Percentiles rank a stretch among this genome's conserved stretches.
Evolutionary conservation across 2,329 filamentous ascomycete genomes (phyloP).

Genomic region (Colletotrichum sp.): DNA sequence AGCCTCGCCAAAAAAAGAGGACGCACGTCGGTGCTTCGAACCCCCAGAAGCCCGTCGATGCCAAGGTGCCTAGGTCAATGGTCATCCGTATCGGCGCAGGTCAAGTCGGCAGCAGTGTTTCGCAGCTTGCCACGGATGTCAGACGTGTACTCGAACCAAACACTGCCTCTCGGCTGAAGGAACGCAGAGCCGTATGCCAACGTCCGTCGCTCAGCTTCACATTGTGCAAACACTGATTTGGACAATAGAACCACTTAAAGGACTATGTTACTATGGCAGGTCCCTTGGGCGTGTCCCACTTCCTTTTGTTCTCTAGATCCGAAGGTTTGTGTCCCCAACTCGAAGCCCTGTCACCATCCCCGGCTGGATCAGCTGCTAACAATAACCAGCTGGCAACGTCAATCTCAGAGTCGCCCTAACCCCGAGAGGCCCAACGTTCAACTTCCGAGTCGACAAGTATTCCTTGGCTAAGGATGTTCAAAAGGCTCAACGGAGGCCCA

Average conservation of each 20-base stretch:
- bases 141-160: conserved; percentile 95
- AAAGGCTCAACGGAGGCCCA: conserved; percentile 81
- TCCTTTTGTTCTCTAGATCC: conserved; percentile 92
- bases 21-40: conserved; percentile 77
- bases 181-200: conserved; percentile 69
- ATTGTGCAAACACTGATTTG: background rate
- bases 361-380: background rate
- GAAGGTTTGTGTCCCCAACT: conserved; percentile 53
- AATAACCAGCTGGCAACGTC: conserved; percentile 71
- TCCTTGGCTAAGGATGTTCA: conserved; percentile 91
- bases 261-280: conserved; percentile 97
- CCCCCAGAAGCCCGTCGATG: conserved; percentile 60
- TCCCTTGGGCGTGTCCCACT: conserved; percentile 88
- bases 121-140: conserved; percentile 90
- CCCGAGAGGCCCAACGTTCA: conserved; percentile 88
- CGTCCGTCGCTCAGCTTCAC: background rate
- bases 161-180: conserved; percentile 87
- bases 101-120: conserved; percentile 89
- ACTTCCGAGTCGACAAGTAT: conserved; percentile 95
- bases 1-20: conserved; percentile 83
- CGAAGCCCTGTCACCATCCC: background rate
- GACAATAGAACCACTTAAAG: conserved; percentile 71
- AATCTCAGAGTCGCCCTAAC: conserved; percentile 88
- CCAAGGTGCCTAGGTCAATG: conserved; percentile 87
- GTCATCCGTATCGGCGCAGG: conserved; percentile 96